These are phyloP conservation scores for Colletotrichum noveboracense DNA, from an alignment of 2,329 filamentous ascomycete species.

Conservation along the genomic window DNA sequence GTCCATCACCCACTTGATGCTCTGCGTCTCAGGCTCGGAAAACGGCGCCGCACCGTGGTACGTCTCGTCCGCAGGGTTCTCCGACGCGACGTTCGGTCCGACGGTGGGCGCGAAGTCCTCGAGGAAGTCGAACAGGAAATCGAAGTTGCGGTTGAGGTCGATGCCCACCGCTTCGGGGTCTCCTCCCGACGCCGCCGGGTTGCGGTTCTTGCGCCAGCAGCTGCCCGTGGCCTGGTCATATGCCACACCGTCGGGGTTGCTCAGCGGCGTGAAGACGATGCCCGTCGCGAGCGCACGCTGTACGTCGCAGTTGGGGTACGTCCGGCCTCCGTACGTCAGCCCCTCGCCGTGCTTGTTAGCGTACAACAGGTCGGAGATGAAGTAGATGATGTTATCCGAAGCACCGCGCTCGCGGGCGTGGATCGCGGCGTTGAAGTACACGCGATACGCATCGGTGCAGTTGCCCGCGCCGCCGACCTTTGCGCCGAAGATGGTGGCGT, in stretches of 20 bases:
- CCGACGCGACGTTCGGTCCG: conserved; percentile 43
- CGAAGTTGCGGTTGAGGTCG: conserved; percentile 63
- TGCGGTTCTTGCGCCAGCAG: conserved; percentile 65
- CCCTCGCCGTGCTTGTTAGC: conserved; percentile 55
- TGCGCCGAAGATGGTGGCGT: conserved; percentile 41
- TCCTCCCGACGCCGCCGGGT: conserved; percentile 40
- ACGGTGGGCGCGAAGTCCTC: conserved; percentile 46
- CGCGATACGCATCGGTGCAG: conserved; percentile 42
- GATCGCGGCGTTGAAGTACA: conserved; percentile 59
- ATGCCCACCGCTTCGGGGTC: conserved; percentile 43
- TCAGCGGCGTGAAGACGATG: conserved; percentile 55
- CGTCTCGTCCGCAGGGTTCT: conserved; percentile 46
- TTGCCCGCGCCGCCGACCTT: conserved; percentile 43
- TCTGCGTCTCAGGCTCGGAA: conserved; percentile 63
- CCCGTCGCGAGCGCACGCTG: conserved; percentile 55
- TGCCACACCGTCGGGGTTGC: conserved; percentile 59
- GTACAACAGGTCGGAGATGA: conserved; percentile 60
- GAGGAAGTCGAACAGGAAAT: conserved; percentile 61
- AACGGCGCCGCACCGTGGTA: conserved; percentile 56
- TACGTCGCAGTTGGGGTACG: conserved; percentile 58
- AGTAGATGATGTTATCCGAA: conserved; percentile 62
- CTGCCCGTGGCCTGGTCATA: conserved; percentile 56
- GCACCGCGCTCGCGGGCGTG: conserved; percentile 65
- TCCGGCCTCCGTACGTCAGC: conserved; percentile 55
- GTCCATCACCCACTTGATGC: conserved; percentile 57